Conservation (phyloP, 805 yeast genomes). For the Starmerella floricola region DNA sequence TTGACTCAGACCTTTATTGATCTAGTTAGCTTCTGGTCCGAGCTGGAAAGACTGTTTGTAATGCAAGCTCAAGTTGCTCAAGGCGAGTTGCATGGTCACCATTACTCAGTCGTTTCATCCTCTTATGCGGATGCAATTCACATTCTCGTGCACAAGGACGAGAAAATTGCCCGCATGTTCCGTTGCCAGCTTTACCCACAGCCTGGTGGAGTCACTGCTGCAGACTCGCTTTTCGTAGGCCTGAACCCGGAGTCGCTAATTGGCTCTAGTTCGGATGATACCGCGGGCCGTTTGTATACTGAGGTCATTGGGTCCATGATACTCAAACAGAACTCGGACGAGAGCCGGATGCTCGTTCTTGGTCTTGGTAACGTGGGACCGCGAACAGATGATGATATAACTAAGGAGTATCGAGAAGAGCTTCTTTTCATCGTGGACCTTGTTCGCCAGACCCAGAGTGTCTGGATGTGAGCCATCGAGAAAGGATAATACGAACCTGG, state of each 20-base stretch:
- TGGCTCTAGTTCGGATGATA: slow-evolving; percentile 22
- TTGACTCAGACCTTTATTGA: too few relatives aligned
- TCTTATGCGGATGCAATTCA: slow-evolving; percentile 26
- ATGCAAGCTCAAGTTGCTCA: slow-evolving; percentile 4
- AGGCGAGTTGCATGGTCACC: slow-evolving; percentile 16
- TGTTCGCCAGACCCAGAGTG: slow-evolving; percentile 21
- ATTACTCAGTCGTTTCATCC: slow-evolving; percentile 25
- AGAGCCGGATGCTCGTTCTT: slow-evolving; percentile 25
- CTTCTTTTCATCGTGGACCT: slow-evolving; percentile 24
- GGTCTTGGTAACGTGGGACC: slow-evolving; percentile 27
- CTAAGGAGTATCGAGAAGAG: slow-evolving; percentile 24
- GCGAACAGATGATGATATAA: slow-evolving; percentile 16
- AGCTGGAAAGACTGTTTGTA: not conserved
- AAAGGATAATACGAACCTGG: too few relatives aligned
- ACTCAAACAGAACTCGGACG: slow-evolving; percentile 26
- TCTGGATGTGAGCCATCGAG: too few relatives aligned
- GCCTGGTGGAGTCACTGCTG: slow-evolving; percentile 18
- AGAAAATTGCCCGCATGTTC: slow-evolving; percentile 24
- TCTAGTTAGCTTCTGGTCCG: not conserved
- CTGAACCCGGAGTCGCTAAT: slow-evolving; percentile 20
- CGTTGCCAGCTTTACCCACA: slow-evolving; percentile 19
- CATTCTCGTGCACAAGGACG: slow-evolving; percentile 26
- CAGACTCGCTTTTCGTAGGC: slow-evolving; percentile 18
- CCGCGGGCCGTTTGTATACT: slow-evolving; percentile 26
- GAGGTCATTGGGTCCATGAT: slow-evolving; percentile 26